Evolutionary conservation across 257 asterid species (phyloP).

Genomic region (Perilla frutescens): DNA sequence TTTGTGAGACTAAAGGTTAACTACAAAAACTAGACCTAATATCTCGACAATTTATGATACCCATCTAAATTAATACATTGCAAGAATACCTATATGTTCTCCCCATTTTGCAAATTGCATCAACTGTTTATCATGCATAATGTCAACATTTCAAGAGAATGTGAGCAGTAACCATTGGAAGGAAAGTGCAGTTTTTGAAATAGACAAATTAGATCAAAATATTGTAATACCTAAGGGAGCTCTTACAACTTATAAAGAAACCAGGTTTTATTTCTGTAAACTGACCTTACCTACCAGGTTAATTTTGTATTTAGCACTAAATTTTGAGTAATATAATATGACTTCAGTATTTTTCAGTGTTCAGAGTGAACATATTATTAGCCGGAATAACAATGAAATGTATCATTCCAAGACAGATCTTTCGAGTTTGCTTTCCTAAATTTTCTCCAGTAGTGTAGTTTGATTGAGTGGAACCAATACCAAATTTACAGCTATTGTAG

Average conservation of each 20-base stretch:
- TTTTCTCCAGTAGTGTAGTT: slow-evolving; percentile 33
- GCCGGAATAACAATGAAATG: slow-evolving; percentile 5
- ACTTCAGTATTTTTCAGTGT: neutral
- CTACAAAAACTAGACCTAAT: no score
- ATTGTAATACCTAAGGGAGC: neutral
- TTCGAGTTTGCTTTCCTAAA: slow-evolving; percentile 18
- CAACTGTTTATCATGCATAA: no score
- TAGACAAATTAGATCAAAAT: neutral
- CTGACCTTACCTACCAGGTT: neutral
- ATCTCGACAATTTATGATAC: no score
- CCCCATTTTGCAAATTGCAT: no score
- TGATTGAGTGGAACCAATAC: slow-evolving; percentile 38
- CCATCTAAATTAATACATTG: no score
- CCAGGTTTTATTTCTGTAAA: no score
- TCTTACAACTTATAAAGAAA: neutral
- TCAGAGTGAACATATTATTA: neutral
- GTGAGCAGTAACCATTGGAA: no score
- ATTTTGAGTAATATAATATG: neutral
- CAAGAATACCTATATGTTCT: no score
- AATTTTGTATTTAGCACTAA: neutral
- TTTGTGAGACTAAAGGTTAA: no score
- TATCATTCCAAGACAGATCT: slow-evolving; percentile 35
- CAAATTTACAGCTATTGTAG: slow-evolving; percentile 37
- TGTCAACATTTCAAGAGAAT: no score
- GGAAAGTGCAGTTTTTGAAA: neutral